Conservation (phyloP, 768 basidiomycete species). For the Pulveroboletus sp. region DNA sequence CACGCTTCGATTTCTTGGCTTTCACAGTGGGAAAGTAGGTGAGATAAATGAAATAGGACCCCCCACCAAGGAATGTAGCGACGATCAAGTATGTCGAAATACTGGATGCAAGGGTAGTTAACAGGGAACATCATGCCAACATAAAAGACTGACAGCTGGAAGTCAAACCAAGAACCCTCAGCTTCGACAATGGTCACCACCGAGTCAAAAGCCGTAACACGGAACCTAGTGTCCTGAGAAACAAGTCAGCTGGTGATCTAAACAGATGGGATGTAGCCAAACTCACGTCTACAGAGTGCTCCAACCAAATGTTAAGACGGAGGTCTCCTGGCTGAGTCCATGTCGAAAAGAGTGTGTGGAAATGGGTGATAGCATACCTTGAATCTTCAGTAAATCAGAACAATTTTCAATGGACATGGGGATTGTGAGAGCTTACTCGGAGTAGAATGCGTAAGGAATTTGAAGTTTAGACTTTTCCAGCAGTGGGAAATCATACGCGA, state of each 20-base stretch:
- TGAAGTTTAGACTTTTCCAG: constrained; percentile 53
- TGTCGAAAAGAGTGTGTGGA: background rate
- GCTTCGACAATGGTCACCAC: constrained; percentile 79
- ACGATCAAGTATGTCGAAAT: constrained; percentile 73
- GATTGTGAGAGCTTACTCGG: constrained; percentile 56
- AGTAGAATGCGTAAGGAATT: constrained; percentile 70
- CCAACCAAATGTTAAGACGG: constrained; percentile 71
- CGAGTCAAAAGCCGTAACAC: constrained; percentile 68
- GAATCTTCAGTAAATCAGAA: constrained; percentile 39
- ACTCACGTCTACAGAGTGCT: constrained; percentile 60
- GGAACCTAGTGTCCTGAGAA: constrained; percentile 50
- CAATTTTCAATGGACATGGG: background rate
- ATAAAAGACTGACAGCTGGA: constrained; percentile 61
- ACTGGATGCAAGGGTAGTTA: constrained; percentile 22
- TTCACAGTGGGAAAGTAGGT: constrained; percentile 63
- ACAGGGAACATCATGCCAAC: background rate
- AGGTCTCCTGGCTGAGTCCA: constrained; percentile 63
- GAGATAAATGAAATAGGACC: constrained; percentile 59
- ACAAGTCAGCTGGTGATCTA: background rate
- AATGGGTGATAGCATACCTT: constrained; percentile 40
- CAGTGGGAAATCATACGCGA: constrained; percentile 50
- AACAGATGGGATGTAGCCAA: background rate
- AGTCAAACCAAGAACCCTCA: constrained; percentile 69
- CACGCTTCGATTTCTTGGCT: constrained; percentile 44
- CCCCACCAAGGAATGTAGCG: constrained; percentile 54